phyloP scores from a whole-genome alignment of 1,284 basidiomycete species.

The Naganishia liquefaciens region DNA sequence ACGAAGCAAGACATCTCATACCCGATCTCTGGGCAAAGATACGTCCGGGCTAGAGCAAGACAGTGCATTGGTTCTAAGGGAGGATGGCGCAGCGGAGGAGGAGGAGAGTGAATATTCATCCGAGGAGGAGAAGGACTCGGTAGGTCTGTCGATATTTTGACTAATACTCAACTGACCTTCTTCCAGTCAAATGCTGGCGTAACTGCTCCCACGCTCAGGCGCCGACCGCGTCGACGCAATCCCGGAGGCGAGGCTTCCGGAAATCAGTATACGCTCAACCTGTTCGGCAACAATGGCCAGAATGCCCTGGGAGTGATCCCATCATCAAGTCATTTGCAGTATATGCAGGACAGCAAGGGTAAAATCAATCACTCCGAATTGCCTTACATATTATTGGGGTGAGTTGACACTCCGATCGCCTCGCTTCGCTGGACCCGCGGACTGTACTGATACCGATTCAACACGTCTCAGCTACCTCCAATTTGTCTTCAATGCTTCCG shows the following conservation, averaged over 20 bases:
- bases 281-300: constrained; percentile 14
- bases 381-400: constrained; percentile 71
- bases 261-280: constrained; percentile 28
- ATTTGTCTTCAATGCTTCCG: constrained; percentile 88
- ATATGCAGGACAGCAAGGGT: constrained; percentile 33
- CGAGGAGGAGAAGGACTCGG: constrained; percentile 19
- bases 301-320: constrained; percentile 17
- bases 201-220: background rate
- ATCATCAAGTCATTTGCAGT: constrained; percentile 7
- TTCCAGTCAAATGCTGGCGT: background rate
- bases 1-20: constrained; percentile 6
- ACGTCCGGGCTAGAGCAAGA: background rate
- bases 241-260: constrained; percentile 14
- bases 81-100: constrained; percentile 1
- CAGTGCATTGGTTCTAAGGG: constrained; percentile 31
- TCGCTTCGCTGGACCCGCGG: background rate
- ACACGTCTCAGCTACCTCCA: constrained; percentile 73
- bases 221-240: background rate
- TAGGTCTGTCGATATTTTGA: constrained; percentile 13
- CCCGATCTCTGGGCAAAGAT: background rate
- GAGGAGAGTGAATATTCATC: background rate
- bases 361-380: constrained; percentile 51
- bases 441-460: background rate
- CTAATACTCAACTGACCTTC: background rate
- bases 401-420: constrained; percentile 39